A percentile compares a stretch with the other conserved stretches of the same genome.
Conservation (phyloP, 495 filamentous ascomycete species). For the Darksidea phi region DNA sequence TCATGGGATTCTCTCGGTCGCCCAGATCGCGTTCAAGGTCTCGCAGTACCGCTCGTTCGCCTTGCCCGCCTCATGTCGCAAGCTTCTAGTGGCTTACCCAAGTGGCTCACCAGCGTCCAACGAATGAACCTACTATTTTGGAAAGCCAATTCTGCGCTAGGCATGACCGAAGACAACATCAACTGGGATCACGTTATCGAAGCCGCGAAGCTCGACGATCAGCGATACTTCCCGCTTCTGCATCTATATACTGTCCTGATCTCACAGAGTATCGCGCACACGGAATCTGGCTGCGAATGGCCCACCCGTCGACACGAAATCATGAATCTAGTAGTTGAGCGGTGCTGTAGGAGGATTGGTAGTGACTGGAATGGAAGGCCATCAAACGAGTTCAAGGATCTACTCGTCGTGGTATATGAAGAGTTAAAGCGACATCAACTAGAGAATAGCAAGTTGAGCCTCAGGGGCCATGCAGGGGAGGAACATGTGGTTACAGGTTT, state of each 20-base stretch:
- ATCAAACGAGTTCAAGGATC: constrained; percentile 9
- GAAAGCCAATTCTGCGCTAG: constrained; percentile 13
- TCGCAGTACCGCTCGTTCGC: constrained; percentile 7
- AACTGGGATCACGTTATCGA: constrained; percentile 12
- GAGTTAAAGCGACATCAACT: constrained; percentile 12
- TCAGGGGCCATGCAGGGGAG: constrained; percentile 18
- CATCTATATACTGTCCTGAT: constrained; percentile 16
- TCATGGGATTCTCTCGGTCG: neutral
- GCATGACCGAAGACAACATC: neutral
- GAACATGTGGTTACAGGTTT: constrained; percentile 18
- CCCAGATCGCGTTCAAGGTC: neutral
- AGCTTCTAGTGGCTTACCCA: neutral
- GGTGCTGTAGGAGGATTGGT: constrained; percentile 10
- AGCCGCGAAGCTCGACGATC: neutral
- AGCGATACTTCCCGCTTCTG: constrained; percentile 12
- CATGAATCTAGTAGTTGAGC: constrained; percentile 14
- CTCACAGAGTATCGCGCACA: constrained; percentile 17
- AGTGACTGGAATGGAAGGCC: neutral
- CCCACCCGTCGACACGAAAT: constrained; percentile 3
- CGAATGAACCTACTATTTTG: constrained; percentile 10
- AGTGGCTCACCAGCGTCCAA: neutral
- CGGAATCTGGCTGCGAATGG: neutral
- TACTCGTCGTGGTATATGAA: constrained; percentile 10
- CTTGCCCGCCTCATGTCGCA: constrained; percentile 7
- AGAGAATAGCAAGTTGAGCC: constrained; percentile 7